These are phyloP conservation scores for Tricholoma sp. DNA, from an alignment of 768 basidiomycete species.

Conservation along the genomic window DNA sequence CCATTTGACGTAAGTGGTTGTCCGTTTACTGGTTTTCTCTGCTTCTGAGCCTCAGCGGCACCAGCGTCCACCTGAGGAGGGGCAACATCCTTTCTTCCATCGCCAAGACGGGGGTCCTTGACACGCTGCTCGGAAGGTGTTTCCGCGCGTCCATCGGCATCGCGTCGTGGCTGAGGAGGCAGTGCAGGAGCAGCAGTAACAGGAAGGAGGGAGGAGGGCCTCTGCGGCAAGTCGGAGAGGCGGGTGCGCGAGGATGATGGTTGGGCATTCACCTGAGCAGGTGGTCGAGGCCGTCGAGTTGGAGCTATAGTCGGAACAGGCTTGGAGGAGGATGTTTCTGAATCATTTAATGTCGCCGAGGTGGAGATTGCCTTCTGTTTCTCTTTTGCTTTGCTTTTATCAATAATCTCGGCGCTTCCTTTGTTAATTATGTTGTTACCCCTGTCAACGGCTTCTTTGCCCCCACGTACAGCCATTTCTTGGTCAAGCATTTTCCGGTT, in stretches of 20 bases:
- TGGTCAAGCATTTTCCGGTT: neutral
- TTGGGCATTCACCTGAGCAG: conserved; percentile 21
- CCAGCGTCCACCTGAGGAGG: neutral
- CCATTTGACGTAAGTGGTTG: neutral
- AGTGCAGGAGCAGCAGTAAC: neutral
- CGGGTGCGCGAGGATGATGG: conserved; percentile 24
- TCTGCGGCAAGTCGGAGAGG: neutral
- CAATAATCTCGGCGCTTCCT: neutral
- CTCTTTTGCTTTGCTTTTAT: neutral
- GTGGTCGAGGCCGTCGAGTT: neutral
- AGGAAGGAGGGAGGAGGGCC: neutral
- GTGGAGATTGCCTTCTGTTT: neutral
- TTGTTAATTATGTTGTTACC: neutral
- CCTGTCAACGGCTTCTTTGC: neutral
- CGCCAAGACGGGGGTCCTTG: neutral
- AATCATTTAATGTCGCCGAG: neutral
- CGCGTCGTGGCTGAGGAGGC: neutral
- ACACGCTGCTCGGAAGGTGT: neutral
- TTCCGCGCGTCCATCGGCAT: neutral
- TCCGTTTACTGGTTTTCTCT: neutral
- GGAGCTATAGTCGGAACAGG: neutral
- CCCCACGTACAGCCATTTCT: neutral
- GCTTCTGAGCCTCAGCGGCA: neutral
- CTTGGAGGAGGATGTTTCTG: neutral
- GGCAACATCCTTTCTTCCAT: neutral